Evolutionary conservation across 257 asterid genomes (phyloP), one percentile per base, ranked within the genome.

Genomic region (Solanum gracilifrons): DNA sequence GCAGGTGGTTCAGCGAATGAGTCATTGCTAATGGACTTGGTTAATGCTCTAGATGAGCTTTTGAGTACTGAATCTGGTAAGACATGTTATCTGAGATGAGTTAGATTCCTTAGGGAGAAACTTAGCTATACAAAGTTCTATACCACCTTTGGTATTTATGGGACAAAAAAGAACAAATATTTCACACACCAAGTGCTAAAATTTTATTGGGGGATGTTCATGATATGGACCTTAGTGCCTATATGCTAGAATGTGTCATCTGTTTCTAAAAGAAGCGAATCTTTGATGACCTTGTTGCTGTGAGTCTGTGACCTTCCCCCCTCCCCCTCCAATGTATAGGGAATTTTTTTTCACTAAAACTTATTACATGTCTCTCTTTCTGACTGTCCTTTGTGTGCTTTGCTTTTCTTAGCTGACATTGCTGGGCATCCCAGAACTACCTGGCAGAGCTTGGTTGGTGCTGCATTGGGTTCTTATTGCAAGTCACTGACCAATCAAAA

Each of bases 401-500:
- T 79, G 85, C 85, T 43, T 79, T 76, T 83, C 86, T 87, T 92
- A 85, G 48, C 32, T 82, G 86, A 51, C 74, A 89, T 87, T 90
- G 89, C 92, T 90, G 98, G 93, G 64, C 86, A 88, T 37, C 86
- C 87, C 7, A 87, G 86, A 39, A 86, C 80, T 90, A 87, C 92
- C 89, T 93, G 95, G 93, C 92, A 92, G 87, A 90, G 95, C 93
- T 91, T 97, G 89, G 92, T 97, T 85, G 98, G 98, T 89, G 95
- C 95, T 41, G 90, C 97, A 66, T 87, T 96, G 92, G 84, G 89
- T 88, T 93, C 98, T 68, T 93, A 91, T 89, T 90, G 90, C 87
- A 93, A 92, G 90, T 87, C 90, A 82, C 88, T 90, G 37, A 90
- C 73, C 82, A 87, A 88, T 83, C 90, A 90, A 87, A 94, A 88